Base-by-base conservation (phyloP, 78 protist genomes). In the Dictyostelium firmibasis region DNA sequence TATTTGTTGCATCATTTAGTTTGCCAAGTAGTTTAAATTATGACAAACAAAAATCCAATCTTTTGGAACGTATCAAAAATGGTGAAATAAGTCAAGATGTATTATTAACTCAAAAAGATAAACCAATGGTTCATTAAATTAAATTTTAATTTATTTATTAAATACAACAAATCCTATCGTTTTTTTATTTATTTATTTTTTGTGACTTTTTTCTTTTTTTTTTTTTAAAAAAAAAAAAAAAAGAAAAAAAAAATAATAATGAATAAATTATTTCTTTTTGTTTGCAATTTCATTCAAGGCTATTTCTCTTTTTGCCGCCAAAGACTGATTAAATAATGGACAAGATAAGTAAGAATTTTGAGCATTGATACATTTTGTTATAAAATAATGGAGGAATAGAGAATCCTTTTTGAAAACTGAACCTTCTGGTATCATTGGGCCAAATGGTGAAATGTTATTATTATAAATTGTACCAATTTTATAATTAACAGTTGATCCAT, bases 351-450 rank as follows among this genome's bases (percentile, higher is more conserved):
- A 81, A 23, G 86, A 29, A 81, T 81, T 81, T 44, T 60, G 29
- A n/a, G 86, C 86, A 33, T 81, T 81, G 23, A 81, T 81, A 38
- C 44, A 81, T 33, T 81, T 81, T 13, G 86, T 81, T 9, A 81
- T n/a, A 18, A 81, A 33, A 81, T 81, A 81, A 38, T 81, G 69
- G 18, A 38, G 25, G 27, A 81, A 81, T 10, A 18, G 20, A 20
- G 41, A 23, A 81, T 81, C 86, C 33, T 81, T 81, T 33, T 81
- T 81, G 62, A 81, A 81, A 29, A 81, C 5, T 53, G 75, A 18
- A 9, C 36, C 57, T n/a, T 81, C 74, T 81, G 86, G 86, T 44
- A 81, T 47, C 69, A 81, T 57, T 47, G 86, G 86, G 7, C 75
- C 74, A 57, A 81, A 81, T 57, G 86, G 86, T 20, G 86, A 47